Evolutionary conservation across 2,329 filamentous ascomycete genomes (phyloP).

Genomic region (Stagonosporopsis rhizophila): DNA sequence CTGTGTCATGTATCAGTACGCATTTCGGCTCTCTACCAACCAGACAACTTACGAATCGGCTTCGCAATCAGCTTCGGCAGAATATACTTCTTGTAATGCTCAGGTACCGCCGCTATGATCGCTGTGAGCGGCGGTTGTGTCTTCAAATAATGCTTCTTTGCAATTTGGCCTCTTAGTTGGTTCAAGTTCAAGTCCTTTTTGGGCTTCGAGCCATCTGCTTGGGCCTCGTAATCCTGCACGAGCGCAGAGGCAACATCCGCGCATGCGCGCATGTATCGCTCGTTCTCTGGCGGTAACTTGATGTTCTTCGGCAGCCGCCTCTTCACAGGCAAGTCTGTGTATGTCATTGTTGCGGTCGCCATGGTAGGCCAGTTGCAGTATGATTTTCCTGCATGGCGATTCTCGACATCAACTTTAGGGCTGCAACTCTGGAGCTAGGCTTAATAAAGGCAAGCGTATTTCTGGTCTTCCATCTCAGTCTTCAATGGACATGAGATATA

Average conservation of each 20-base stretch:
- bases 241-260: constrained; percentile 93
- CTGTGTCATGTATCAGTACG: constrained; percentile 51
- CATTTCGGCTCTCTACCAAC: neutral
- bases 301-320: constrained; percentile 70
- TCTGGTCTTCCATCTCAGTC: neutral
- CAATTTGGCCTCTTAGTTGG: constrained; percentile 80
- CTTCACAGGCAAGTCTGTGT: constrained; percentile 58
- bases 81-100: constrained; percentile 99
- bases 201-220: constrained; percentile 73
- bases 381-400: constrained; percentile 28
- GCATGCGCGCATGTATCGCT: constrained; percentile 91
- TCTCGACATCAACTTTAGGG: constrained; percentile 30
- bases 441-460: neutral
- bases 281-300: constrained; percentile 88
- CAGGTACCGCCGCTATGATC: constrained; percentile 97
- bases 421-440: constrained; percentile 2
- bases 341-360: constrained; percentile 65
- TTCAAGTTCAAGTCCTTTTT: constrained; percentile 94
- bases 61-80: constrained; percentile 95
- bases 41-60: constrained; percentile 74
- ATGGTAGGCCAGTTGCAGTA: constrained; percentile 52
- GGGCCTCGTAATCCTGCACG: constrained; percentile 90
- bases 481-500: neutral
- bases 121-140: constrained; percentile 91
- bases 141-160: constrained; percentile 90